phyloP scores from a whole-genome alignment of 257 asterid species.

The Perilla frutescens region DNA sequence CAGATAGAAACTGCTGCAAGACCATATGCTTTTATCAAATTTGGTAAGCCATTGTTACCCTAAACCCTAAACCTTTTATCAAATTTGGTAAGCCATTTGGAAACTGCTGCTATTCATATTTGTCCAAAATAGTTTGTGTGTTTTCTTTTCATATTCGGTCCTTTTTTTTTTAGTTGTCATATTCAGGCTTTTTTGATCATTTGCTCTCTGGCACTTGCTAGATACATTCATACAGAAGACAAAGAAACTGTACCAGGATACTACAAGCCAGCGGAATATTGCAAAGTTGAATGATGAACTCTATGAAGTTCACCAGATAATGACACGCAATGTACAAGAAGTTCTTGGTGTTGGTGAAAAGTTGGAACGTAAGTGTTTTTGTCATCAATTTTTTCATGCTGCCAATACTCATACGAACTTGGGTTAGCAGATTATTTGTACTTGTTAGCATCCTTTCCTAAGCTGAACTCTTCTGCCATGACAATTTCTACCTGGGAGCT shows the following conservation, averaged over 20 bases:
- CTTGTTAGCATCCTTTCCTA: slow-evolving; percentile 3
- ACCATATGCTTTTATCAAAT: slow-evolving; percentile 95
- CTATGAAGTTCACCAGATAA: slow-evolving; percentile 98
- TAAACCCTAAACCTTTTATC: too few relatives aligned
- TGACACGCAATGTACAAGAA: slow-evolving; percentile 99
- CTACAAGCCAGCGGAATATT: slow-evolving; percentile 88
- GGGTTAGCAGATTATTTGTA: slow-evolving; percentile 1
- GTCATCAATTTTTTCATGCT: slow-evolving; percentile 7
- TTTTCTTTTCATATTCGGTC: too few relatives aligned
- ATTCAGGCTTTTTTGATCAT: background rate
- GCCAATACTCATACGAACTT: background rate
- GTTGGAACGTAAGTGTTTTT: slow-evolving; percentile 79
- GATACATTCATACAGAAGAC: slow-evolving; percentile 93
- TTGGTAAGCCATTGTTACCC: slow-evolving; percentile 76
- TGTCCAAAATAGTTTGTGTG: background rate
- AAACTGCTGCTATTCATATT: background rate
- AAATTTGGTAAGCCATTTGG: slow-evolving; percentile 82
- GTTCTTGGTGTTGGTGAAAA: slow-evolving; percentile 99
- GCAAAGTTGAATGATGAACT: slow-evolving; percentile 95
- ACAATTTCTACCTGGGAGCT: background rate
- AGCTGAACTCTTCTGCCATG: slow-evolving; percentile 1
- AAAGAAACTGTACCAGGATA: slow-evolving; percentile 92
- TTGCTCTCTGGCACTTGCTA: slow-evolving; percentile 38
- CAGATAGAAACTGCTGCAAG: slow-evolving; percentile 98
- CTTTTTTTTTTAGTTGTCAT: background rate